A percentile compares a stretch with the other conserved stretches of the same genome.
Conservation (phyloP, 352 stramenopile species). For the Phytophthora chlamydospora region DNA sequence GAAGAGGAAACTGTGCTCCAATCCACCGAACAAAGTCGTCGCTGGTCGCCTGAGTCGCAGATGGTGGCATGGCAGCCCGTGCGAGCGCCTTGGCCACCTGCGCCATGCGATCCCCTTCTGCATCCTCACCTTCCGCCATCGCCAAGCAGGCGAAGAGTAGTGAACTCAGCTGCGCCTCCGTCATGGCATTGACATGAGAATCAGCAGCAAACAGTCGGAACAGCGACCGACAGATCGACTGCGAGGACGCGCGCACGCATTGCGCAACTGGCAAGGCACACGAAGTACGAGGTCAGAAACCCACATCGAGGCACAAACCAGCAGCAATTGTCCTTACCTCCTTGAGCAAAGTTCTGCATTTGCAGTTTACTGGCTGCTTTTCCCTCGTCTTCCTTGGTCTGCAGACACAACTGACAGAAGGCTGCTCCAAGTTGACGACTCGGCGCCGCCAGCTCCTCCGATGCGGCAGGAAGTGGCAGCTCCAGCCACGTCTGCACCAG, state of each 20-base stretch:
- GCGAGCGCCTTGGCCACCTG: slow-evolving; percentile 50
- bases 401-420: slow-evolving; percentile 65
- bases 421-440: slow-evolving; percentile 40
- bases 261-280: slow-evolving; percentile 49
- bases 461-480: slow-evolving; percentile 34
- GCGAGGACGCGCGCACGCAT: slow-evolving; percentile 69
- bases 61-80: slow-evolving; percentile 41
- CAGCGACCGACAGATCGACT: slow-evolving; percentile 56
- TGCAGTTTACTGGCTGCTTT: slow-evolving; percentile 36
- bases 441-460: slow-evolving; percentile 33
- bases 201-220: slow-evolving; percentile 61
- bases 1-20: slow-evolving; percentile 62
- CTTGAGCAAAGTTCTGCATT: slow-evolving; percentile 65
- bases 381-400: slow-evolving; percentile 26
- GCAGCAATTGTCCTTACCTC: slow-evolving; percentile 40
- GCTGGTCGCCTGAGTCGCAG: slow-evolving; percentile 34
- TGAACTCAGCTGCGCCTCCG: slow-evolving; percentile 47
- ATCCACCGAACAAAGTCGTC: slow-evolving; percentile 74
- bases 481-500: slow-evolving; percentile 50
- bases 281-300: background rate
- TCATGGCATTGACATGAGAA: slow-evolving; percentile 33
- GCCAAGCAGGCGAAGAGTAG: slow-evolving; percentile 57
- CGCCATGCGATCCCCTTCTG: slow-evolving; percentile 39
- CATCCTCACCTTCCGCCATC: slow-evolving; percentile 54
- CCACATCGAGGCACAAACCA: background rate